Conservation (phyloP, 2,329 filamentous ascomycete genomes). For the Aspergillus glaucus region DNA sequence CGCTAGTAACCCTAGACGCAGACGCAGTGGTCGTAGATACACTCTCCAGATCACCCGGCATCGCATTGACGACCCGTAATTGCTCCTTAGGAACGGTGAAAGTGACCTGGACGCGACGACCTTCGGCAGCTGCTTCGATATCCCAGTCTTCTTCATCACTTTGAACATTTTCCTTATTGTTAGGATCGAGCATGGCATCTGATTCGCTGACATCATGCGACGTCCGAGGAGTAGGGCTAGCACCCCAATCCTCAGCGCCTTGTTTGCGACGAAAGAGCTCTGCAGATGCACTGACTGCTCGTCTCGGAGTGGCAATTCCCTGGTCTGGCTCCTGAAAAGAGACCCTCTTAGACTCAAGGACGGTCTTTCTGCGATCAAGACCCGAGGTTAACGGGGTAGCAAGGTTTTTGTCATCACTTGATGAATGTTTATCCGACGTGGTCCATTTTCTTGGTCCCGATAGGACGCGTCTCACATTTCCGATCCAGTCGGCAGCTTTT, state of each 20-base stretch:
- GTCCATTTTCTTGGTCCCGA: constrained; percentile 34
- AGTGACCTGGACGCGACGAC: constrained; percentile 71
- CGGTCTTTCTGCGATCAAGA: constrained; percentile 20
- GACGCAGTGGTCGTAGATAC: constrained; percentile 26
- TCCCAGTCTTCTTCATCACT: constrained; percentile 52
- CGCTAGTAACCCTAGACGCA: constrained; percentile 18
- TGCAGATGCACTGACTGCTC: constrained; percentile 45
- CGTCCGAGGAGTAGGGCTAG: constrained; percentile 17
- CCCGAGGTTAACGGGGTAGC: constrained; percentile 20
- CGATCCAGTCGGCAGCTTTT: constrained; percentile 62
- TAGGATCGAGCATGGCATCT: background rate
- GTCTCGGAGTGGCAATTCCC: constrained; percentile 27
- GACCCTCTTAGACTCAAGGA: constrained; percentile 10
- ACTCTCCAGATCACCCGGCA: constrained; percentile 28
- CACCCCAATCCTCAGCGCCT: constrained; percentile 49
- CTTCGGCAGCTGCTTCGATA: constrained; percentile 66
- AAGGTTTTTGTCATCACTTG: background rate
- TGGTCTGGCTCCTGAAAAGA: constrained; percentile 2
- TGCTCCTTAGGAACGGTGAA: constrained; percentile 88
- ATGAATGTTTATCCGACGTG: constrained; percentile 10
- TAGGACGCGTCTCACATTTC: constrained; percentile 61
- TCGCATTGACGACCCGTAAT: constrained; percentile 82
- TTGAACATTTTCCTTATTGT: background rate
- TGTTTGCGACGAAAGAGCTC: constrained; percentile 45
- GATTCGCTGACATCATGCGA: background rate